phyloP scores from a whole-genome alignment of 768 basidiomycete genomes.

The Lepiota venenata region DNA sequence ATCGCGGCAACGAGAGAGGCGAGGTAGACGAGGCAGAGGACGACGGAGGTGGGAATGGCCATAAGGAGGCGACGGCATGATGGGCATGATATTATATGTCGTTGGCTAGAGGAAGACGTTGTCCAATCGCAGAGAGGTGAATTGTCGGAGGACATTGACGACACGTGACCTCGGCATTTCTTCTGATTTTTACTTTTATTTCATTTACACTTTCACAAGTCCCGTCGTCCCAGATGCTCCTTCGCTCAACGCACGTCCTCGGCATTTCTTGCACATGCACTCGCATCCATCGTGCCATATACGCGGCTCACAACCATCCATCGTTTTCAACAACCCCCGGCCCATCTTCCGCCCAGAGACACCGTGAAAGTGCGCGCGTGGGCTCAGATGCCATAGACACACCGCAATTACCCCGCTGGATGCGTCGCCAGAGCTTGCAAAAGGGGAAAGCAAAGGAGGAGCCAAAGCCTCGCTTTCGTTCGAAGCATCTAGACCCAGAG shows the following conservation, averaged over 20 bases:
- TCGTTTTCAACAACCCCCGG: neutral
- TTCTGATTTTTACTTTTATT: too few relatives aligned
- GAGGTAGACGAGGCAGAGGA: slow-evolving; percentile 21
- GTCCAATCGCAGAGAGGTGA: neutral
- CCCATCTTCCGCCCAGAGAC: neutral
- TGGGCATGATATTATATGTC: neutral
- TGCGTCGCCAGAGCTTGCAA: slow-evolving; percentile 23
- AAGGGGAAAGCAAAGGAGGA: slow-evolving; percentile 9
- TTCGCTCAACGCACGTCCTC: too few relatives aligned
- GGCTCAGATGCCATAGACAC: neutral
- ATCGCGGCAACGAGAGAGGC: slow-evolving; percentile 25
- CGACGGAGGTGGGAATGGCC: slow-evolving; percentile 16
- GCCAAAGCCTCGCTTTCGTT: slow-evolving; percentile 25
- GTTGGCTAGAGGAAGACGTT: neutral
- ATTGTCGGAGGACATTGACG: slow-evolving; percentile 5
- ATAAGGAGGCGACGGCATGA: neutral
- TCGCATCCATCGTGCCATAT: too few relatives aligned
- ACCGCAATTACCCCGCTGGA: slow-evolving; percentile 24
- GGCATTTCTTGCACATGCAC: too few relatives aligned
- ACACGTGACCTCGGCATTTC: neutral
- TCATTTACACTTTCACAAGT: too few relatives aligned
- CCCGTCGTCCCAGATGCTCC: too few relatives aligned
- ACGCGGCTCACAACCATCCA: too few relatives aligned
- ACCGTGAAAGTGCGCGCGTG: neutral
- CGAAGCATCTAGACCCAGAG: slow-evolving; percentile 28